Evolutionary conservation across 2,329 filamentous ascomycete genomes (phyloP).

Genomic region (Neonectria coccinea): DNA sequence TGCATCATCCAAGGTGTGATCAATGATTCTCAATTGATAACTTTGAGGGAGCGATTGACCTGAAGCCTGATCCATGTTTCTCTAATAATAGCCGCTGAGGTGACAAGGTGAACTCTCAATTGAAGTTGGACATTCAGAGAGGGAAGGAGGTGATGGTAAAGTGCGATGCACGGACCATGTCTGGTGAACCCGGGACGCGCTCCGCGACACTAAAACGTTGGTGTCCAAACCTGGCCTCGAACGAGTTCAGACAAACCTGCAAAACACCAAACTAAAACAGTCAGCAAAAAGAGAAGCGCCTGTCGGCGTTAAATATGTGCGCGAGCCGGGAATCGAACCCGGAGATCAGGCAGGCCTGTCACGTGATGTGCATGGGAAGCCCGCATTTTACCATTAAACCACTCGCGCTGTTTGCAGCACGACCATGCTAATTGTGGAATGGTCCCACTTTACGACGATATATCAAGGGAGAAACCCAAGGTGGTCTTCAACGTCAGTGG

Average conservation of each 20-base stretch:
- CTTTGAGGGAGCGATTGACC: neutral
- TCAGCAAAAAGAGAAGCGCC: no score
- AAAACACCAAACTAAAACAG: no score
- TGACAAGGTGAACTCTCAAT: no score
- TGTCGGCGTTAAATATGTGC: slow-evolving; percentile 33
- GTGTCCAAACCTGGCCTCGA: no score
- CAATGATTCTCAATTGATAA: neutral
- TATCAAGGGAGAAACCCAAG: neutral
- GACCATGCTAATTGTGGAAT: slow-evolving; percentile 31
- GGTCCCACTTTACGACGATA: neutral
- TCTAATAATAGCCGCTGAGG: no score
- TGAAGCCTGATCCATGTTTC: neutral
- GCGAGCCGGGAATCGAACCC: slow-evolving; percentile 53
- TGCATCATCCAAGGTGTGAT: slow-evolving; percentile 33
- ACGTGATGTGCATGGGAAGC: slow-evolving; percentile 49
- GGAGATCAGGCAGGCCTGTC: slow-evolving; percentile 43
- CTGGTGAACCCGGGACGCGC: no score
- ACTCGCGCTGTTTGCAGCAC: slow-evolving; percentile 44
- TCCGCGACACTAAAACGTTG: no score
- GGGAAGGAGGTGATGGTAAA: no score
- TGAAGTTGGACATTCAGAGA: no score
- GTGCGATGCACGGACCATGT: no score
- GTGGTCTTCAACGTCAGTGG: neutral
- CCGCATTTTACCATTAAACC: slow-evolving; percentile 56
- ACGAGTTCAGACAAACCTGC: no score